Evolutionary conservation across 805 yeast species (phyloP), one percentile per base, ranked within the genome.

Genomic region (Wickerhamiella siamensis): DNA sequence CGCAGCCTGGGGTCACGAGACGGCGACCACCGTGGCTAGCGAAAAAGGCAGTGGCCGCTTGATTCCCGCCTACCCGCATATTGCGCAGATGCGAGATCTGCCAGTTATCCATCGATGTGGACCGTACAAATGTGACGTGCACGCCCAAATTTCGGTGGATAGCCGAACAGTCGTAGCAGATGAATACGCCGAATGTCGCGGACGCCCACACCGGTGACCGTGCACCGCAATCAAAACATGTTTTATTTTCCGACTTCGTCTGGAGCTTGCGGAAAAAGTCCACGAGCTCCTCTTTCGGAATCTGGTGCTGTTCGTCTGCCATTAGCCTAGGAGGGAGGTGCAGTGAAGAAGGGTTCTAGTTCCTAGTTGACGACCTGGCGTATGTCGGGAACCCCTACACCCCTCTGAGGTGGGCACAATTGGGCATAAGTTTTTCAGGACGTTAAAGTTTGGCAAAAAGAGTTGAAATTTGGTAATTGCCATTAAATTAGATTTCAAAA

Each of bases 181-280:
- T 65, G 59, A 87, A 73, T 40, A 87, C 82, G 43, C 96, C 98
- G 62, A 83, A 88, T 12, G 97, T 95, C 42, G 88, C 86, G 12
- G 97, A 88, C 3, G 98, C 83, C 98, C 98, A 91, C 0, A 97
- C 84, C 31, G 98, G 97, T 60, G 87, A 87, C 58, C 82, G 84
- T 53, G 87, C 82, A 41, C 80, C 73, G 62, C 98, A 91, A 59
- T 91, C 98, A 63, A 91, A 88, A 64, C 98, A 91, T 41, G 60
- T 61, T 54, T 58, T 79, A 67, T 87, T 87, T 37, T 84, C 81
- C 76, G 76, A 47, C 55, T 71, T 67, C 60, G 78, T 65, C 52
- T 74, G 72, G 51, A 83, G 65, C 58, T 72, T 69, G 40, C 67
- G 65, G 55, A 83, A 83, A 49, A 83, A 72, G 39, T 69, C 69